phyloP scores from a whole-genome alignment of 805 yeast genomes.

The Yamadazyma scolyti region DNA sequence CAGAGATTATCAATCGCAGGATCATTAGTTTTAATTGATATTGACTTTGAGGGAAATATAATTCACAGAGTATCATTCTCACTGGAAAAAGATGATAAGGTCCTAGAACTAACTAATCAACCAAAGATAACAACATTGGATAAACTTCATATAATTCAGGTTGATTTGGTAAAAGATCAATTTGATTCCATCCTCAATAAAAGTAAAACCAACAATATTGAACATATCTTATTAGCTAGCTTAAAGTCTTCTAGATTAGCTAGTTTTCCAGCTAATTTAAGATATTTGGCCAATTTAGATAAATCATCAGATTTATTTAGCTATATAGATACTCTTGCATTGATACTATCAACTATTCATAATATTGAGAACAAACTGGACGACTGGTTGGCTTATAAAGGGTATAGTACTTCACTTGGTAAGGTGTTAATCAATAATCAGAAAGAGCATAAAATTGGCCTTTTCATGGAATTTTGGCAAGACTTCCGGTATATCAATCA shows the following conservation, averaged over 20 bases:
- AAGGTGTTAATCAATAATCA: slow-evolving; percentile 23
- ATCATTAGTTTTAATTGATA: slow-evolving; percentile 34
- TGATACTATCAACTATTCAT: slow-evolving; percentile 23
- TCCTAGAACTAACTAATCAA: not conserved
- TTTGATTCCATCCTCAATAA: slow-evolving; percentile 18
- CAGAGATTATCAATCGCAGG: slow-evolving; percentile 42
- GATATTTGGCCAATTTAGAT: slow-evolving; percentile 34
- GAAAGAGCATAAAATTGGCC: slow-evolving; percentile 21
- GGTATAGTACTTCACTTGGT: slow-evolving; percentile 25
- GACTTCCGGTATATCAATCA: slow-evolving; percentile 26
- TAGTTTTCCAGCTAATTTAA: slow-evolving; percentile 32
- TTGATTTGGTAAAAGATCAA: slow-evolving; percentile 12
- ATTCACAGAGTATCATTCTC: slow-evolving; percentile 32
- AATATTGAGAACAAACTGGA: slow-evolving; percentile 15
- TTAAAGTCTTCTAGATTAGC: slow-evolving; percentile 18
- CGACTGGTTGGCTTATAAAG: slow-evolving; percentile 19
- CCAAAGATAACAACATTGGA: slow-evolving; percentile 1
- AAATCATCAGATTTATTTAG: slow-evolving; percentile 30
- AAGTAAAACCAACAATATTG: slow-evolving; percentile 11
- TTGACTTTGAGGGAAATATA: slow-evolving; percentile 28
- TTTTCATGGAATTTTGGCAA: slow-evolving; percentile 34
- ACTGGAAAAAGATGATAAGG: slow-evolving; percentile 15
- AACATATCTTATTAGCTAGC: slow-evolving; percentile 24
- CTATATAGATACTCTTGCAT: slow-evolving; percentile 26
- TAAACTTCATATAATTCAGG: slow-evolving; percentile 8